Base-by-base conservation (phyloP, 192 early-diverging fungal species). In the Phycomyces blakesleeanus region DNA sequence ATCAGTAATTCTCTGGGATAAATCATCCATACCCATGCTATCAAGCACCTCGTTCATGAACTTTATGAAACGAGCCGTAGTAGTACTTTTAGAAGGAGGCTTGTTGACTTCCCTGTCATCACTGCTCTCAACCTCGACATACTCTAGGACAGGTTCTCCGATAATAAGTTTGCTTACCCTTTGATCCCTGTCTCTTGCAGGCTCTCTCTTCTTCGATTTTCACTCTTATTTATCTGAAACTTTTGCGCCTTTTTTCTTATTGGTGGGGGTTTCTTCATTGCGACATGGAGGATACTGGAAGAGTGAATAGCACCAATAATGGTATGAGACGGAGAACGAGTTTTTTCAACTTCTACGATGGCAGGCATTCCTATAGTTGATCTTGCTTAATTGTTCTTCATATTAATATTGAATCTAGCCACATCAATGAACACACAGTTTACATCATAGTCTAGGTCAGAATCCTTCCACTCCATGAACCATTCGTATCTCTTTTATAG, bases 401-500 rank as follows among this genome's bases (percentile, higher is more conserved):
- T 41, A 14, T 10, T 41, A 14, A 41, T 34, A 29, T 55, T 37
- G 37, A 55, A 55, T 55, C 54, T 29, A 55, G 3, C 29, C 54
- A 37, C 15, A 37, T 37, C 54, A 37, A 55, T 55, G 37, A 55
- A 55, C 10, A 34, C 15, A 25, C 55, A 37, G 16, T 55, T 55
- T 29, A 3, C 16, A 55, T 25, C 37, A 15, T 55, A 55, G 37
- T 55, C 54, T 15, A 55, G 54, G 37, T 55, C 54, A 11, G 54
- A 37, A 29, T 55, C 27, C 26, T 55, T 55, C 54, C 56, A 40
- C 42, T 58, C 42, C 57, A 58, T 58, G 39, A 58, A 44, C 57
- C 40, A 58, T 40, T 58, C 57, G 57, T 58, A 58, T 58, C 38
- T 58, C 40, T 58, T 37, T 58, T 42, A 40, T 58, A 58, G 39